Base-by-base conservation (phyloP, 1,284 basidiomycete species). In the Phellopilus nigrolimitatus region DNA sequence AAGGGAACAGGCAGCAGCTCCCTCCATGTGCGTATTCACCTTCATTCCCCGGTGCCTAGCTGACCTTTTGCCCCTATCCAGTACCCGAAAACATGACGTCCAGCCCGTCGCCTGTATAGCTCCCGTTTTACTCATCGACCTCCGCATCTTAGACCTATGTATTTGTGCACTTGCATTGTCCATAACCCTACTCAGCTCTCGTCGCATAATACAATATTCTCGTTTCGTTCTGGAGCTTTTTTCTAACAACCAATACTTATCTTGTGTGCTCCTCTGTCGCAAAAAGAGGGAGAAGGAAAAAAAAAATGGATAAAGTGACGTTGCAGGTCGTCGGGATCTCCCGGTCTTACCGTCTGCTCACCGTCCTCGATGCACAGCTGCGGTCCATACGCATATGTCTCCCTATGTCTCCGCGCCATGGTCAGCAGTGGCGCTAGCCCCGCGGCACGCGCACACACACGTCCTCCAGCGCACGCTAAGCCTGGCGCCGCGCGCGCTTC, bases 1-100 rank as follows among this genome's bases (percentile, higher is more conserved):
- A 91, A 64, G 80, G 81, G 56, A 84, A 88, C 64, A 76, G 86
- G 62, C 89, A 86, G 57, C 85, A 87, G 62, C 72, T 88, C 53
- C 72, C 73, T 54, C 72, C 70, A 60, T 56, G 72, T 74, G 48
- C 60, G 72, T 64, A 22, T 27, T 53, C 46, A 19, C 15, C 21
- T 42, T 15, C 31, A 41, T 51, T 1, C 19, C 25, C 17, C 17
- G 8, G 21, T 41, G 22, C 25, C 19, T 27, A 21, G n/a, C 45
- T 33, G 28, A 44, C 17, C 3, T 28, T 42, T 51, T 25, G 41
- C 37, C 10, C 9, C 12, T 38, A n/a, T 24, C 2, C 44, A 68
- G 67, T 69, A 59, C 68, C 68, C 24, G 68, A 68, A 59, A 59
- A 62, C 50, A 64, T 68, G 62, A 25, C 49, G 7, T 34, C 54